phyloP scores from a whole-genome alignment of 176 grass and related monocot species.

The Hyparrhenia diplandra region DNA sequence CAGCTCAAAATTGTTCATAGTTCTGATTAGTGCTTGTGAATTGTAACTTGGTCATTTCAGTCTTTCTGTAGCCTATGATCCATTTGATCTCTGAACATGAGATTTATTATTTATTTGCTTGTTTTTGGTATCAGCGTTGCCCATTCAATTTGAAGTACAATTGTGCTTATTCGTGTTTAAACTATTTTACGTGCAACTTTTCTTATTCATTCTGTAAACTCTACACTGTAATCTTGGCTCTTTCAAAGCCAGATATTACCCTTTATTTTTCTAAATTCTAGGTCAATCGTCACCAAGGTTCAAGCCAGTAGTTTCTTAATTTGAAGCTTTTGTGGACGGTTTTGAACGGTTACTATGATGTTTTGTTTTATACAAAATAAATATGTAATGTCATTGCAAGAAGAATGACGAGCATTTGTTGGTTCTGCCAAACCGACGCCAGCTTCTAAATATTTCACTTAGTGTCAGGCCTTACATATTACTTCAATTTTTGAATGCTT shows the following conservation, averaged over 20 bases:
- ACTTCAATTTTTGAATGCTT: no score
- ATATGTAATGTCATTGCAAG: neutral
- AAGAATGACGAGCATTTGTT: neutral
- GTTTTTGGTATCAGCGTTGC: neutral
- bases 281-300: neutral
- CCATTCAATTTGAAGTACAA: neutral
- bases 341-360: neutral
- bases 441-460: neutral
- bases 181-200: neutral
- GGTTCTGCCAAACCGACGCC: neutral
- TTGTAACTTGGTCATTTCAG: neutral
- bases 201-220: neutral
- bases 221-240: neutral
- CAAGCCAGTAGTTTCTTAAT: neutral
- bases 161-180: neutral
- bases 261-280: neutral
- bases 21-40: constrained; percentile 4
- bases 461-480: neutral
- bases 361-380: no score
- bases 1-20: neutral
- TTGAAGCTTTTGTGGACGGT: neutral
- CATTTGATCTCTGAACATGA: neutral
- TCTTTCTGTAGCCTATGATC: neutral
- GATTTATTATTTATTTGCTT: neutral
- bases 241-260: neutral